phyloP scores from a whole-genome alignment of 2,329 filamentous ascomycete species.

The Geosmithia flava region DNA sequence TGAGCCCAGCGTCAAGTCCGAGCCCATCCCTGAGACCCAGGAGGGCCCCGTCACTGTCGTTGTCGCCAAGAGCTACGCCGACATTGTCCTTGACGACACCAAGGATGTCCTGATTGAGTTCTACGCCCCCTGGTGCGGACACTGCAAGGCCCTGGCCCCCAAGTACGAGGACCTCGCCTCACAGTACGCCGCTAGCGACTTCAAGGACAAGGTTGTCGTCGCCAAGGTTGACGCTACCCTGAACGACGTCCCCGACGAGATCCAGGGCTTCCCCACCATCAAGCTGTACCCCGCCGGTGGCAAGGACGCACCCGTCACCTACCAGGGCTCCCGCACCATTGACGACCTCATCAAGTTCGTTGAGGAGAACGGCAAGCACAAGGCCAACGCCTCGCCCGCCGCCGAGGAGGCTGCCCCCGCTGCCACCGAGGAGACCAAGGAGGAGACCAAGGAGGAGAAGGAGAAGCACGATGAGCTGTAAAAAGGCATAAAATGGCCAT shows the following conservation, averaged over 20 bases:
- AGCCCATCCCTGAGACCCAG: conserved; percentile 88
- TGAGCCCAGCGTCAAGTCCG: conserved; percentile 95
- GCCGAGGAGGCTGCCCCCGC: conserved; percentile 42
- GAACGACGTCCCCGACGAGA: conserved; percentile 96
- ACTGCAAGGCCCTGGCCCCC: conserved; percentile 97
- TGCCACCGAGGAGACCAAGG: conserved; percentile 34
- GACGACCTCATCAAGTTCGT: conserved; percentile 90
- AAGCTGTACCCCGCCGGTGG: conserved; percentile 89
- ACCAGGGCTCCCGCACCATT: conserved; percentile 75
- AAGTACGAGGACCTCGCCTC: conserved; percentile 88
- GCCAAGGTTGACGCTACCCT: conserved; percentile 94
- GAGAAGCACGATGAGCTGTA: conserved; percentile 66
- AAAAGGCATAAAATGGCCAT: conserved; percentile 18
- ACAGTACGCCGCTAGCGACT: conserved; percentile 65
- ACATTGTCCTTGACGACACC: conserved; percentile 80
- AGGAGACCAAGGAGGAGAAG: conserved; percentile 31
- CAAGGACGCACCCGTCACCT: conserved; percentile 77
- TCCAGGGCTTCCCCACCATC: conserved; percentile 97
- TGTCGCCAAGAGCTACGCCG: conserved; percentile 87
- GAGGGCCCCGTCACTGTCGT: conserved; percentile 79
- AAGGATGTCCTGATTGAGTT: conserved; percentile 98
- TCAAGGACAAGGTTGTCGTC: conserved; percentile 75
- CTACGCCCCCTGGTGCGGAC: conserved; percentile 98
- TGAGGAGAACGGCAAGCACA: conserved; percentile 88
- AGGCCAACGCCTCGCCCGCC: conserved; percentile 52